Conservation (phyloP, 2,329 filamentous ascomycete genomes). For the Hymenoscyphus fructigenus region DNA sequence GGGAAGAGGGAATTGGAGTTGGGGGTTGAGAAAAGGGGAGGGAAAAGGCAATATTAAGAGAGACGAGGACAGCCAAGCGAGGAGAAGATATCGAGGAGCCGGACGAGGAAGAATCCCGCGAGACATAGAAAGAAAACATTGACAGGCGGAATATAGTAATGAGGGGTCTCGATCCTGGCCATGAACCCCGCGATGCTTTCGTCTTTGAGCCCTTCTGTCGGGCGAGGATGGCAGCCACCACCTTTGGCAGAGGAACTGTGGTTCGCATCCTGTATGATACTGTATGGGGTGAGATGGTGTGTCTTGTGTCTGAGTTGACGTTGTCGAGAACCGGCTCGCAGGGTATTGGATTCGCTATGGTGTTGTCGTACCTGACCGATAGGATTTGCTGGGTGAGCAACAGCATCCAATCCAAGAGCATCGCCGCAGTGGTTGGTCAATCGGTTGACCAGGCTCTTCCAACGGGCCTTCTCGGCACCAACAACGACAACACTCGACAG, state of each 20-base stretch:
- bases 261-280: background rate
- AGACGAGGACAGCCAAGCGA: background rate
- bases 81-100: background rate
- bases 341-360: slow-evolving; percentile 1
- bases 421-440: background rate
- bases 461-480: background rate
- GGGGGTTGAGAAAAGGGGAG: slow-evolving; percentile 3
- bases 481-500: background rate
- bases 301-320: background rate
- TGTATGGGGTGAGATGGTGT: background rate
- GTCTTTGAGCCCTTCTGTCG: slow-evolving; percentile 1
- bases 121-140: background rate
- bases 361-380: slow-evolving; percentile 3
- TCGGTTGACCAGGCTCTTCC: slow-evolving; percentile 1
- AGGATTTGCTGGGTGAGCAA: background rate
- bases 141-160: background rate
- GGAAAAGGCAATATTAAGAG: slow-evolving; percentile 5
- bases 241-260: background rate
- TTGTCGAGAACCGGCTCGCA: slow-evolving; percentile 4
- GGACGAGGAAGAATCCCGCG: background rate
- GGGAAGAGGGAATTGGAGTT: slow-evolving; percentile 4
- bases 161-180: background rate
- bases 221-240: background rate
- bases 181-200: slow-evolving; percentile 2
- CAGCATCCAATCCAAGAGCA: background rate